These are phyloP conservation scores for Aspergillus biplanus DNA, from an alignment of 495 filamentous ascomycete genomes.

Conservation along the genomic window DNA sequence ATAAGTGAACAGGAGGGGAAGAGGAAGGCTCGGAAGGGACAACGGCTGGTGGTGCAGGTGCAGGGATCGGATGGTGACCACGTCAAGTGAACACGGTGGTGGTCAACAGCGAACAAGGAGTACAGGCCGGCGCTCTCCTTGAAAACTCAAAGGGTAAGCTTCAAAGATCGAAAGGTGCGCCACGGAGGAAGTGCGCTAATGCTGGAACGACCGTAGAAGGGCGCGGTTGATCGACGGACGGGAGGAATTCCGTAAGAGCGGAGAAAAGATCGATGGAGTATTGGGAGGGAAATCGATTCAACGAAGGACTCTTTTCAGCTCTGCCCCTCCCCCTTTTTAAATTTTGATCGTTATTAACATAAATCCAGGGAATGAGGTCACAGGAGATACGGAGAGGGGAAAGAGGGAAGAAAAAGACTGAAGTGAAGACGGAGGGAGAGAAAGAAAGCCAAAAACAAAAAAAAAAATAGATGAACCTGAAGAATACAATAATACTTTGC, in stretches of 20 bases:
- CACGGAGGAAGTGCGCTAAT: constrained; percentile 19
- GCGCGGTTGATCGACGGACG: constrained; percentile 31
- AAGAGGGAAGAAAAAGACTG: constrained; percentile 15
- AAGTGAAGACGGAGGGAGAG: constrained; percentile 17
- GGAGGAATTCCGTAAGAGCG: constrained; percentile 25
- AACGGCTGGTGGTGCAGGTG: constrained; percentile 12
- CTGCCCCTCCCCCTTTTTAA: constrained; percentile 15
- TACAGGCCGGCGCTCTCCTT: neutral
- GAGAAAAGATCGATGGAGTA: constrained; percentile 19
- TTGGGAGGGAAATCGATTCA: constrained; percentile 12
- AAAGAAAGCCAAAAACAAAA: constrained; percentile 24
- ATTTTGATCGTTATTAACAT: neutral
- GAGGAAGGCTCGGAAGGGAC: constrained; percentile 13
- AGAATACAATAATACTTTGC: constrained; percentile 20
- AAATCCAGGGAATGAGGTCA: constrained; percentile 8
- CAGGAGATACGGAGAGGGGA: constrained; percentile 6
- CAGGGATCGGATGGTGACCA: constrained; percentile 14
- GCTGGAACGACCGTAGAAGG: constrained; percentile 24
- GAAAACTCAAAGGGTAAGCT: constrained; percentile 9
- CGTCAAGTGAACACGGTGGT: constrained; percentile 17
- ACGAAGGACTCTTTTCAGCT: constrained; percentile 22
- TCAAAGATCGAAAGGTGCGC: constrained; percentile 3
- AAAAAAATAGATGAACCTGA: constrained; percentile 5
- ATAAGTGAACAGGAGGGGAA: neutral
- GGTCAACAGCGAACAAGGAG: constrained; percentile 8